A percentile compares a stretch with the other conserved stretches of the same genome.
phyloP scores from a whole-genome alignment of 441 rosid species.

The Biscutella laevigata region DNA sequence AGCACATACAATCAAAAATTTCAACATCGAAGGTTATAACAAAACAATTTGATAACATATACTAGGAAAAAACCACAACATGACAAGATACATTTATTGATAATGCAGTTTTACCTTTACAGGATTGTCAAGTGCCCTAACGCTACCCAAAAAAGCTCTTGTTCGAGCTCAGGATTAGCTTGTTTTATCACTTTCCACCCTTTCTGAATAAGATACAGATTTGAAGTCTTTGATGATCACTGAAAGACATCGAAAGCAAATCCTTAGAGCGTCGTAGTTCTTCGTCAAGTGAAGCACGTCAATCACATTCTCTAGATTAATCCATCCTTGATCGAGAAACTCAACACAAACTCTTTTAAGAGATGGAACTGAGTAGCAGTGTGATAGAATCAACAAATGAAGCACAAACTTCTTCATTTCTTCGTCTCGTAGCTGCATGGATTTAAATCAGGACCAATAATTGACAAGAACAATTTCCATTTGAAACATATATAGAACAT shows the following conservation, averaged over 20 bases:
- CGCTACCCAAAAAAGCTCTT: conserved; percentile 58
- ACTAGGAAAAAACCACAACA: no score
- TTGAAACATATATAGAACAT: conserved; percentile 5
- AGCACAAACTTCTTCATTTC: conserved; percentile 57
- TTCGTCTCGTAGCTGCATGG: conserved; percentile 66
- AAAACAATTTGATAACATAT: no score
- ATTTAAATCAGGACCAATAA: no score
- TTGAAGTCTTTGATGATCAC: conserved; percentile 63
- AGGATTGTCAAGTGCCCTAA: no score
- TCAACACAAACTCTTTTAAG: conserved; percentile 53
- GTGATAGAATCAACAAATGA: conserved; percentile 70
- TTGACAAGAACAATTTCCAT: not conserved
- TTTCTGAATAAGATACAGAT: conserved; percentile 56
- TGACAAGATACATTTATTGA: no score
- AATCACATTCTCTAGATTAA: conserved; percentile 60
- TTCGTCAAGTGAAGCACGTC: conserved; percentile 79
- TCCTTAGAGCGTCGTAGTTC: conserved; percentile 56
- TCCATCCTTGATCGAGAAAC: conserved; percentile 48
- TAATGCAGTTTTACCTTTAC: no score
- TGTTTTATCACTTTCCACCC: conserved; percentile 81
- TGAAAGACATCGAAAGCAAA: conserved; percentile 46
- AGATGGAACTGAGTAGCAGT: conserved; percentile 53
- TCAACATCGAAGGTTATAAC: no score
- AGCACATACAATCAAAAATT: conserved; percentile 1
- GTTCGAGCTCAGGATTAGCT: conserved; percentile 57